A percentile compares a stretch with the other conserved stretches of the same genome.
Conservation (phyloP, 2,329 filamentous ascomycete genomes). For the Cercospora janseana region DNA sequence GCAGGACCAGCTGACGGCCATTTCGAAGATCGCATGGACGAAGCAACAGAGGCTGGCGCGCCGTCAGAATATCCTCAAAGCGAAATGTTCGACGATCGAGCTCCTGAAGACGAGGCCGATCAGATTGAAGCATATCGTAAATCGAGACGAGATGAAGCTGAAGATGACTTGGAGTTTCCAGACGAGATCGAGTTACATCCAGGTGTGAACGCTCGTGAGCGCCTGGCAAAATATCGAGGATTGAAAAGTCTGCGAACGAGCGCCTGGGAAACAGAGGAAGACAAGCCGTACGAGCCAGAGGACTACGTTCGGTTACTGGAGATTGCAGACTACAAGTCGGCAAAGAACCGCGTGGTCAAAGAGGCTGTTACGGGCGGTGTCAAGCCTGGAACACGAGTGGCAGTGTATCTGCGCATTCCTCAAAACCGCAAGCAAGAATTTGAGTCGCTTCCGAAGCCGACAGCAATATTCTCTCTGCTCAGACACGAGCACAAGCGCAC, state of each 20-base stretch:
- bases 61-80: slow-evolving; percentile 91
- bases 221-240: slow-evolving; percentile 81
- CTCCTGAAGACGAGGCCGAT: slow-evolving; percentile 78
- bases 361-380: slow-evolving; percentile 90
- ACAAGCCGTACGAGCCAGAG: slow-evolving; percentile 80
- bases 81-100: slow-evolving; percentile 80
- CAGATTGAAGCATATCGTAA: slow-evolving; percentile 79
- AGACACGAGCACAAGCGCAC: slow-evolving; percentile 94
- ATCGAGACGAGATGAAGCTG: slow-evolving; percentile 68
- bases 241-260: slow-evolving; percentile 88
- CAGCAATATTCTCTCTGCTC: slow-evolving; percentile 80
- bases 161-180: slow-evolving; percentile 92
- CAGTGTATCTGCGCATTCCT: slow-evolving; percentile 65
- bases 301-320: slow-evolving; percentile 85
- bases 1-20: slow-evolving; percentile 75
- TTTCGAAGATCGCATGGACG: slow-evolving; percentile 49
- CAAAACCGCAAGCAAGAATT: slow-evolving; percentile 48
- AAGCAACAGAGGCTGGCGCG: slow-evolving; percentile 60
- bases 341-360: slow-evolving; percentile 70
- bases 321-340: slow-evolving; percentile 84
- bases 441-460: slow-evolving; percentile 57
- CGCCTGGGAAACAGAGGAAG: slow-evolving; percentile 84
- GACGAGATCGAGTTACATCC: slow-evolving; percentile 96
- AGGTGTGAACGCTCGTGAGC: slow-evolving; percentile 78
- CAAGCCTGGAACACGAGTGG: slow-evolving; percentile 75